Evolutionary conservation across 441 rosid genomes (phyloP), one percentile per base, ranked within the genome.

Genomic region (Mallotus repandus): DNA sequence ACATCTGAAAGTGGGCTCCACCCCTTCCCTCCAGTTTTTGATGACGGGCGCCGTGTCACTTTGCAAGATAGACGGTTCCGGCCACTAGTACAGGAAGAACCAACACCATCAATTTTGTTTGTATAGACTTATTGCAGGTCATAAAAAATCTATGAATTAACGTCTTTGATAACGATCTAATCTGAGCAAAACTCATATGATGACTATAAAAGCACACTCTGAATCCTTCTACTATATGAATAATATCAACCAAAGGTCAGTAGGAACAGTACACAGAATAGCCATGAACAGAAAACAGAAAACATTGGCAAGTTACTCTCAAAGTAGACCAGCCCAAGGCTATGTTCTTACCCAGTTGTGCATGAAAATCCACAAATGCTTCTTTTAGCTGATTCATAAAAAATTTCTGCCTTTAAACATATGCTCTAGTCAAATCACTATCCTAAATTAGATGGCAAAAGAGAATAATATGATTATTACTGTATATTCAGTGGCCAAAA

Each of bases 21-120:
- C 41, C 83, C 89, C 81, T 75, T 86, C 67, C 86, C 85, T 54
- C 78, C 75, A n/a, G 83, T 72, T 75, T 61, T 77, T 18, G 73
- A 19, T 56, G 84, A 88, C 49, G 92, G 94, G 11, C 25, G 76
- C 46, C 56, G 70, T 9, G 92, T 84, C 74, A 88, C 89, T 80
- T 84, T 88, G 86, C 94, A 89, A 7, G 84, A 84, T 50, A 73
- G 79, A 16, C 77, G 88, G 15, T 64, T 73, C 59, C 70, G 56
- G 59, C 88, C 82, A 4, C 94, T 89, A 66, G 25, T 55, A 76
- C 56, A 81, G 16, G 48, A 14, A 50, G 9, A 68, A 79, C 29
- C 12, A 73, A 15, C 32, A 59, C 29, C 13, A 19, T 73, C 19
- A 70, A 63, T 74, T 29, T 4, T 16, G 38, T 57, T 52, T 25